Percentiles rank a stretch among this genome's conserved stretches.
phyloP scores from a whole-genome alignment of 805 yeast genomes.

The Starmerella sirachaensis region DNA sequence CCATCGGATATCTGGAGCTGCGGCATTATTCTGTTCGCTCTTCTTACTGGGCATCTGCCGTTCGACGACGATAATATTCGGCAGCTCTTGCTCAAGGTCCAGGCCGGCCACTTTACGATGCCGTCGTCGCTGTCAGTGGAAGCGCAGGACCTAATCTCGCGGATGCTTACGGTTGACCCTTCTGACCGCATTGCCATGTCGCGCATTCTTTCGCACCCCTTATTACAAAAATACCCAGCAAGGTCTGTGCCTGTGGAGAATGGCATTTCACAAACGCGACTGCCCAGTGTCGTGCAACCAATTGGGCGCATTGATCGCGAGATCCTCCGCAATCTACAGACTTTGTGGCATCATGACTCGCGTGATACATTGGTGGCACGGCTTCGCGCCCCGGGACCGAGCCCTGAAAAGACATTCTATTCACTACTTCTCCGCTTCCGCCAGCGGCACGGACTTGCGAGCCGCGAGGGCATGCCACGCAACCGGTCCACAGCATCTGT shows the following conservation, averaged over 20 bases:
- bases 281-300: conserved; percentile 24
- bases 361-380: conserved; percentile 40
- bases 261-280: conserved; percentile 5
- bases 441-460: conserved; percentile 40
- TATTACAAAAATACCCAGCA: conserved; percentile 53
- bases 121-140: conserved; percentile 68
- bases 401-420: conserved; percentile 72
- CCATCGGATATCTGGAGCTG: conserved; percentile 98
- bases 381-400: conserved; percentile 44
- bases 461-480: conserved; percentile 12
- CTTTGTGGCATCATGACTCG: conserved; percentile 70
- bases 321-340: conserved; percentile 62
- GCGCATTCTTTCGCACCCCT: conserved; percentile 69
- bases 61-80: conserved; percentile 95
- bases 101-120: conserved; percentile 75
- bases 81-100: conserved; percentile 75
- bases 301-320: conserved; percentile 55
- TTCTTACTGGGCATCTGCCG: conserved; percentile 88
- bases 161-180: conserved; percentile 78
- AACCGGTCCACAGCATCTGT: conserved; percentile 15
- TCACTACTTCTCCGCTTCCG: conserved; percentile 62
- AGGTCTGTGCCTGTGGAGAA: conserved; percentile 20
- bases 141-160: conserved; percentile 72
- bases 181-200: conserved; percentile 62
- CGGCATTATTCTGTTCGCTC: conserved; percentile 87